Evolutionary conservation across 352 stramenopile species (phyloP).

Genomic region (Phytophthora palmivora): DNA sequence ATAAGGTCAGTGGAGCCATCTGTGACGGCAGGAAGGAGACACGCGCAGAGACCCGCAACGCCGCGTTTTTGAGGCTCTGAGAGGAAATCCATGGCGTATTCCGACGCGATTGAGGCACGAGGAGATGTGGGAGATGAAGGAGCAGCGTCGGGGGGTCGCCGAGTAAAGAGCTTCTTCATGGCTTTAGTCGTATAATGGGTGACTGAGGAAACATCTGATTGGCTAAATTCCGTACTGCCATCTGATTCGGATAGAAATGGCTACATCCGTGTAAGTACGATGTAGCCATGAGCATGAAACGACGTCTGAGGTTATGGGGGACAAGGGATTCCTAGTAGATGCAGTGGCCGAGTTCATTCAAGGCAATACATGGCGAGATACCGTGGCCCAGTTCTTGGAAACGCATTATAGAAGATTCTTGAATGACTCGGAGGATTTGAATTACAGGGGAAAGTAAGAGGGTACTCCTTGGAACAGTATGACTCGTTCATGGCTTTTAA

Average conservation of each 20-base stretch:
- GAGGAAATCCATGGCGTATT: constrained; percentile 47
- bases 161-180: constrained; percentile 35
- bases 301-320: constrained; percentile 19
- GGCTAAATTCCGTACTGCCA: constrained; percentile 7
- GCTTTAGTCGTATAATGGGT: constrained; percentile 23
- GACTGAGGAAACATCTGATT: constrained; percentile 16
- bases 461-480: constrained; percentile 64
- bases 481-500: constrained; percentile 79
- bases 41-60: constrained; percentile 70
- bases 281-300: constrained; percentile 28
- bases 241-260: constrained; percentile 15
- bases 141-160: not conserved
- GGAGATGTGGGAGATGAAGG: constrained; percentile 4
- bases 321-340: constrained; percentile 81
- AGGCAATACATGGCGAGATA: constrained; percentile 55
- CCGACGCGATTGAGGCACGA: not conserved
- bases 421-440: constrained; percentile 17
- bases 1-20: constrained; percentile 61
- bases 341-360: constrained; percentile 78
- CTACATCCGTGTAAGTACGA: constrained; percentile 3
- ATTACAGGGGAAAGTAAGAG: constrained; percentile 34
- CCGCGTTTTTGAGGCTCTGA: constrained; percentile 68
- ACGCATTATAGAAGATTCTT: constrained; percentile 65
- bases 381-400: constrained; percentile 61
- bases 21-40: constrained; percentile 67